Conservation (phyloP, 306 rosid species). For the Hylodesmum podocarpum region DNA sequence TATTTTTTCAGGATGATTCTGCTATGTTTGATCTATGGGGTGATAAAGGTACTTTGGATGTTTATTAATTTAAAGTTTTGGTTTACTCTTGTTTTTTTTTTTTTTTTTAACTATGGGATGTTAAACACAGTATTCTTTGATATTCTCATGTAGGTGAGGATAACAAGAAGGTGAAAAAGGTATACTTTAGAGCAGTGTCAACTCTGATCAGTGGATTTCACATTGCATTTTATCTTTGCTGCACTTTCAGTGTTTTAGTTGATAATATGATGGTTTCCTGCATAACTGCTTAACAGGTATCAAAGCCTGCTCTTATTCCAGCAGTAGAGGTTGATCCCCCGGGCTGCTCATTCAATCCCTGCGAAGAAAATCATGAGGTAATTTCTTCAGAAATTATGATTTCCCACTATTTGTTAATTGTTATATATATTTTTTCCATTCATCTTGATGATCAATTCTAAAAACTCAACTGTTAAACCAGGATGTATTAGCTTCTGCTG, state of each 20-base stretch:
- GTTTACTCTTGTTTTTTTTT: too few species aligned
- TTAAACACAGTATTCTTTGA: slow-evolving; percentile 23
- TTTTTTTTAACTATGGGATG: slow-evolving; percentile 15
- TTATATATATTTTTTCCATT: background rate
- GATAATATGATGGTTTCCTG: slow-evolving; percentile 18
- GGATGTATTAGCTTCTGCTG: slow-evolving; percentile 83
- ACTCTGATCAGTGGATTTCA: background rate
- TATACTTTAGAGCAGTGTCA: slow-evolving; percentile 9
- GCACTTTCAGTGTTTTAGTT: slow-evolving; percentile 13
- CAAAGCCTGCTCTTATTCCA: slow-evolving; percentile 70
- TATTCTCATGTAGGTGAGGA: slow-evolving; percentile 44
- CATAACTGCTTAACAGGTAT: slow-evolving; percentile 35
- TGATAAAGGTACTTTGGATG: slow-evolving; percentile 51
- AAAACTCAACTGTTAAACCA: slow-evolving; percentile 39
- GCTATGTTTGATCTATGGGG: slow-evolving; percentile 66
- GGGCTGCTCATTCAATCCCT: slow-evolving; percentile 85
- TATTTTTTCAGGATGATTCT: slow-evolving; percentile 39
- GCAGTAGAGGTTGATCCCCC: slow-evolving; percentile 96
- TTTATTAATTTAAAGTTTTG: background rate
- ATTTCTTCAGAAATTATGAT: slow-evolving; percentile 1
- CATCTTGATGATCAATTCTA: background rate
- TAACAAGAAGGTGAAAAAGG: slow-evolving; percentile 55
- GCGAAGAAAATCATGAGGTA: slow-evolving; percentile 88
- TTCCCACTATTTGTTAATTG: slow-evolving; percentile 1
- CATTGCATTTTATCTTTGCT: background rate